Evolutionary conservation across 495 filamentous ascomycete genomes (phyloP), one percentile per base, ranked within the genome.

Genomic region (Aspergillus cristatus): DNA sequence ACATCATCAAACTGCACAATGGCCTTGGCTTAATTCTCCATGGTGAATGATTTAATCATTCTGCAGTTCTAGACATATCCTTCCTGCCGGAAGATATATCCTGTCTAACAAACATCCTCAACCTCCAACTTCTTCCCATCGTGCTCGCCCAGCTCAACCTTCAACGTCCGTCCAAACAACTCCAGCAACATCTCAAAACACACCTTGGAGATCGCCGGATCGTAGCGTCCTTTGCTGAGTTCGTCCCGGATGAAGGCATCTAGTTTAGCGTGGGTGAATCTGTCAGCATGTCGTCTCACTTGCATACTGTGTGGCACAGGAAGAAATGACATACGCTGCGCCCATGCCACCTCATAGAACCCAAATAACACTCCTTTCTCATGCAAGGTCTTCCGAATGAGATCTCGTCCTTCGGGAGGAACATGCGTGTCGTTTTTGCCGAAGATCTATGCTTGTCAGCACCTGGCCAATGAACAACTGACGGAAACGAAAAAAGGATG

Each of bases 231-330:
- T 64, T 95, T 97, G 53, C 81, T 87, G 32, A 89, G 67, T 62
- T 97, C 90, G 52, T 95, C 90, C n/a, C 90, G 76, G 52, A 97
- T 94, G 50, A 97, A 97, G 0, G 88, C 86, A 67, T 93, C 71
- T 74, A 35, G 18, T 14, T 25, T n/a, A n/a, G n/a, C n/a, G n/a
- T n/a, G n/a, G n/a, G n/a, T n/a, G n/a, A n/a, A n/a, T n/a, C n/a
- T 26, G 20, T 44, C 13, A 45, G 15, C 17, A 15, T n/a, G 14
- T 7, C 6, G 1, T 10, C 14, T 12, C 4, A 24, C n/a, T n/a
- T 35, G 12, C 14, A 31, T 11, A 24, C 20, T 24, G 4, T 8
- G 20, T 24, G 8, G 14, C 14, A 8, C 32, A 26, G 13, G 14
- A 26, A 13, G 32, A 4, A 5, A 1, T 31, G 38, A 73, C 76